Conservation (phyloP, 2,329 filamentous ascomycete species). For the Cercospora sp. region DNA sequence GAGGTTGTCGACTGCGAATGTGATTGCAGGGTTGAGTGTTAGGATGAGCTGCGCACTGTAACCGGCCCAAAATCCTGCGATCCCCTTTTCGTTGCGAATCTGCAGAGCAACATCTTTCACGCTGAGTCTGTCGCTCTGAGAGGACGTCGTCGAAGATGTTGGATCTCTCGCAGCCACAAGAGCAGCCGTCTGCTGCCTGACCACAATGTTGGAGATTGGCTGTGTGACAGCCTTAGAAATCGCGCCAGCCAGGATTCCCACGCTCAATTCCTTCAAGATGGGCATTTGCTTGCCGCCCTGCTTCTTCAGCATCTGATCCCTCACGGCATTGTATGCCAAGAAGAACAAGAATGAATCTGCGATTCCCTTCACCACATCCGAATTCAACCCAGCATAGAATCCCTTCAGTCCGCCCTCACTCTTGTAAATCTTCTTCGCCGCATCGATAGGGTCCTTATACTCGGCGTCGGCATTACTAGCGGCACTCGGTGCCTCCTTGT, state of each 20-base stretch:
- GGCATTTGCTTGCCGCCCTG: constrained; percentile 52
- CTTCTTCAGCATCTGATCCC: constrained; percentile 46
- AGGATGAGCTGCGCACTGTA: constrained; percentile 79
- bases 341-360: constrained; percentile 84
- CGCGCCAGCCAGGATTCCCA: constrained; percentile 73
- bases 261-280: constrained; percentile 69
- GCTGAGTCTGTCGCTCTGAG: constrained; percentile 37
- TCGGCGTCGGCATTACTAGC: constrained; percentile 44
- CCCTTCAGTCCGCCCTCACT: constrained; percentile 69
- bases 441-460: constrained; percentile 69
- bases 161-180: constrained; percentile 48
- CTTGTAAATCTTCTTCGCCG: constrained; percentile 67
- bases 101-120: constrained; percentile 61
- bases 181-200: constrained; percentile 72
- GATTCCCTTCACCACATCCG: constrained; percentile 50
- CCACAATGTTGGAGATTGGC: constrained; percentile 79
- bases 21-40: constrained; percentile 82
- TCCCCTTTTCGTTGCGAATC: constrained; percentile 69
- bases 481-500: constrained; percentile 37
- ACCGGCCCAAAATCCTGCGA: constrained; percentile 80
- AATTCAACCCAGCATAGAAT: constrained; percentile 58
- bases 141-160: constrained; percentile 32
- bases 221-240: constrained; percentile 75
- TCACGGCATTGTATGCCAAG: constrained; percentile 69
- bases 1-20: constrained; percentile 77